phyloP scores from a whole-genome alignment of 1,139 yeast species.

The Barnettozyma hawaiiensis region DNA sequence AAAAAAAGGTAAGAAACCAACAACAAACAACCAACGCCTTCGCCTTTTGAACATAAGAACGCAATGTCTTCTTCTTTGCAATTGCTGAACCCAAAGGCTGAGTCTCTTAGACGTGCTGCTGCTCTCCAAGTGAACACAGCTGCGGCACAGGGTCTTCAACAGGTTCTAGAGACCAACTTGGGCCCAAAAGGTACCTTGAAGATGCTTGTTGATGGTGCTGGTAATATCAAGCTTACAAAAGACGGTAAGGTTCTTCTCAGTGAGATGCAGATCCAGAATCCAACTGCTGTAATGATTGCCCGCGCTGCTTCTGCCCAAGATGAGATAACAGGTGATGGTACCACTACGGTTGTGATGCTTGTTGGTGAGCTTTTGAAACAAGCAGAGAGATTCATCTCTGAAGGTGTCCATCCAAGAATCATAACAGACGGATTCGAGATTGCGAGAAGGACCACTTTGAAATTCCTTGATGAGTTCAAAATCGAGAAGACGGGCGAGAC shows the following conservation, averaged over 20 bases:
- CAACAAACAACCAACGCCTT: not conserved
- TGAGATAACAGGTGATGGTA: slow-evolving; percentile 98
- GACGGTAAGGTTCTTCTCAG: slow-evolving; percentile 92
- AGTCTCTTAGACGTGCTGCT: slow-evolving; percentile 87
- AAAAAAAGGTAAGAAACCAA: not conserved
- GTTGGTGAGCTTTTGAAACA: slow-evolving; percentile 95
- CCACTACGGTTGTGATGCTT: slow-evolving; percentile 91
- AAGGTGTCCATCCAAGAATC: slow-evolving; percentile 95
- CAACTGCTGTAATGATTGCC: slow-evolving; percentile 99
- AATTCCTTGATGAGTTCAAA: slow-evolving; percentile 61
- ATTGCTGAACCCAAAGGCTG: slow-evolving; percentile 93
- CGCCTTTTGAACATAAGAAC: not conserved
- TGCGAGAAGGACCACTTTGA: slow-evolving; percentile 73
- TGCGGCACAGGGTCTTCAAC: slow-evolving; percentile 96
- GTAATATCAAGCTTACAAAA: slow-evolving; percentile 89
- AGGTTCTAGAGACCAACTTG: slow-evolving; percentile 80
- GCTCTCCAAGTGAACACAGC: slow-evolving; percentile 92
- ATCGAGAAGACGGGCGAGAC: slow-evolving; percentile 30
- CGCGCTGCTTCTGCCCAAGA: slow-evolving; percentile 99
- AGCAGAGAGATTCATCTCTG: slow-evolving; percentile 86
- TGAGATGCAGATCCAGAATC: slow-evolving; percentile 98
- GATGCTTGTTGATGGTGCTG: slow-evolving; percentile 96
- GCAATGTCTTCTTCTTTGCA: slow-evolving; percentile 57
- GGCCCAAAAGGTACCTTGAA: slow-evolving; percentile 98
- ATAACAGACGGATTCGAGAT: slow-evolving; percentile 92